phyloP scores from a whole-genome alignment of 1,284 basidiomycete genomes.

The Boletus smithii region DNA sequence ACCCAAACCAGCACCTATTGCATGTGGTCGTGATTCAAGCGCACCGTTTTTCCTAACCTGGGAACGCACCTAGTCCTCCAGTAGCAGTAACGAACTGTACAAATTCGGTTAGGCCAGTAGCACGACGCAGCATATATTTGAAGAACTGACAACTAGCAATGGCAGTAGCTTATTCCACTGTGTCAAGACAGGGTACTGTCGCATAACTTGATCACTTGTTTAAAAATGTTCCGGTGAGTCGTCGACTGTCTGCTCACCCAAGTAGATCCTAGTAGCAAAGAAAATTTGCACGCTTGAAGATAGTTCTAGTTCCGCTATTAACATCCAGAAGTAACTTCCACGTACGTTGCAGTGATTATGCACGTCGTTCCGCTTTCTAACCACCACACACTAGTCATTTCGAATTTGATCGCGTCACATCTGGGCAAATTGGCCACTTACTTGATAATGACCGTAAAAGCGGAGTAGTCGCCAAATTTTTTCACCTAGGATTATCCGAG shows the following conservation, averaged over 20 bases:
- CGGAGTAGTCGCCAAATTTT: constrained; percentile 2
- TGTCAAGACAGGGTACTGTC: constrained; percentile 6
- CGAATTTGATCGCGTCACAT: not conserved
- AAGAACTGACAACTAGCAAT: constrained; percentile 3
- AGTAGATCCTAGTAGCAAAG: constrained; percentile 10
- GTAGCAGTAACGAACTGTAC: not conserved
- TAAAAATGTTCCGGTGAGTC: not conserved
- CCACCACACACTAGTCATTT: not conserved
- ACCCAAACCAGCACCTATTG: constrained; percentile 10
- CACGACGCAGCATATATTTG: not conserved
- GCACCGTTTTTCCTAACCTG: not conserved
- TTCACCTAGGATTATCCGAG: not conserved
- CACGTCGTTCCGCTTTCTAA: constrained; percentile 4
- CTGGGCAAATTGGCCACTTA: not conserved
- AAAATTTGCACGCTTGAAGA: constrained; percentile 4
- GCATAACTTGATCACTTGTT: constrained; percentile 1
- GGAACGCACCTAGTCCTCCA: constrained; percentile 3
- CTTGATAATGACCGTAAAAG: not conserved
- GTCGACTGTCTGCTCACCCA: constrained; percentile 3
- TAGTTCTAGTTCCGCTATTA: not conserved
- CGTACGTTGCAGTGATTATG: constrained; percentile 5
- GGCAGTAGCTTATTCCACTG: constrained; percentile 1
- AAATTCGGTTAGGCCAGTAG: not conserved
- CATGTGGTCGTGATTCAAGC: not conserved
- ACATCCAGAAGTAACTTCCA: not conserved